A percentile compares a stretch with the other conserved stretches of the same genome.
Evolutionary conservation across 495 filamentous ascomycete species (phyloP).

Genomic region (Rusavskia elegans): DNA sequence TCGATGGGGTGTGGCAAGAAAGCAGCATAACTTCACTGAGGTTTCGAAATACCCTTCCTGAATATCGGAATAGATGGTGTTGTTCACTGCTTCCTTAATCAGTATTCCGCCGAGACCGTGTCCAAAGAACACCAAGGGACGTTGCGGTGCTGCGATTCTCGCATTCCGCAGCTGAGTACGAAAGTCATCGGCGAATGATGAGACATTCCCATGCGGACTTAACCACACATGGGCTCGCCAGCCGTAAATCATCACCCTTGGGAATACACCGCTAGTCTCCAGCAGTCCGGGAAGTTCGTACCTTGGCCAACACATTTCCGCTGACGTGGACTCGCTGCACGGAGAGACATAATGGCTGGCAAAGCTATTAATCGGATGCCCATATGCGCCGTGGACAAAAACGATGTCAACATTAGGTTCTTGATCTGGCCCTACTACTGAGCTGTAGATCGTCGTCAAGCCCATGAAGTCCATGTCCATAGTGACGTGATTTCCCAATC

Average conservation of each 20-base stretch:
- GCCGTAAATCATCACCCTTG: constrained; percentile 6
- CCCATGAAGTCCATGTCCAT: constrained; percentile 3
- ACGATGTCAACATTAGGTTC: constrained; percentile 3
- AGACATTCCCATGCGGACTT: neutral
- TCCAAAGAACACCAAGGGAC: constrained; percentile 2
- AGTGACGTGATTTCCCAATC: neutral
- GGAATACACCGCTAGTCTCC: constrained; percentile 1
- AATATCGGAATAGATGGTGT: constrained; percentile 1
- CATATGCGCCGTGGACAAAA: constrained; percentile 1
- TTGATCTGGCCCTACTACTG: neutral
- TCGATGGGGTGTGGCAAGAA: constrained; percentile 2
- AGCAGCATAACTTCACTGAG: constrained; percentile 3
- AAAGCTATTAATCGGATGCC: constrained; percentile 5
- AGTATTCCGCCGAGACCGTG: constrained; percentile 4
- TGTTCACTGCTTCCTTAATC: constrained; percentile 4
- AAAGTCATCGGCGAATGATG: neutral
- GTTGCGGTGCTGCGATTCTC: neutral
- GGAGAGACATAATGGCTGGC: neutral
- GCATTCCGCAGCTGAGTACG: neutral
- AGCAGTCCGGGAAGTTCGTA: neutral
- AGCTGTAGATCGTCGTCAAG: constrained; percentile 3
- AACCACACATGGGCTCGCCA: constrained; percentile 4
- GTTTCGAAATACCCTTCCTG: neutral
- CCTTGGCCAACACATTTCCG: neutral
- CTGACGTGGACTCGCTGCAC: neutral